Percentiles rank a stretch among this genome's conserved stretches.
Conservation (phyloP, 1,139 yeast species). For the Sugiyamaella japonica region DNA sequence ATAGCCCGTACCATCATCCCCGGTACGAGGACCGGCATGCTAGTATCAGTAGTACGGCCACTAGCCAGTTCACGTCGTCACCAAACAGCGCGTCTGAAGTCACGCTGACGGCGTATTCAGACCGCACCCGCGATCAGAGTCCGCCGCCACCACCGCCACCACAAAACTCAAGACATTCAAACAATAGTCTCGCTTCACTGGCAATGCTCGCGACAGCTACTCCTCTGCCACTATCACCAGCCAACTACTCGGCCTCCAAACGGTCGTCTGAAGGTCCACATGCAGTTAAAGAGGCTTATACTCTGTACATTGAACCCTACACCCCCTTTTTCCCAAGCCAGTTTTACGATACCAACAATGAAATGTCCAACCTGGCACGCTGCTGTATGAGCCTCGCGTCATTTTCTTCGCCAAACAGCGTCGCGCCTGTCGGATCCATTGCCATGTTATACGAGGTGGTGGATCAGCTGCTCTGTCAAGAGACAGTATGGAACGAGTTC, state of each 20-base stretch:
- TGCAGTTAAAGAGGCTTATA: slow-evolving; percentile 21
- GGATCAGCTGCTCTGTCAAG: slow-evolving; percentile 21
- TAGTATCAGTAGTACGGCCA: not conserved
- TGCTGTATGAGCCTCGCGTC: slow-evolving; percentile 26
- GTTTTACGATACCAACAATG: slow-evolving; percentile 5
- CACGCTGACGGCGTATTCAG: not conserved
- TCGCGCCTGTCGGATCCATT: slow-evolving; percentile 23
- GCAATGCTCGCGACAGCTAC: slow-evolving; percentile 6
- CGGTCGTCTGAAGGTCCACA: slow-evolving; percentile 4
- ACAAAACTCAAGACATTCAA: too few relatives aligned
- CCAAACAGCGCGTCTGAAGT: slow-evolving; percentile 1
- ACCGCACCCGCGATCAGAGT: not conserved
- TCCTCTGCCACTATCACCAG: not conserved
- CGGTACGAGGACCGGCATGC: not conserved
- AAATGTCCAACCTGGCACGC: slow-evolving; percentile 21
- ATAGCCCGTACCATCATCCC: not conserved
- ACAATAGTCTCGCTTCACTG: not conserved
- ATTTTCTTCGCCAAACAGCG: slow-evolving; percentile 22
- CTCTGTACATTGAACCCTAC: slow-evolving; percentile 23
- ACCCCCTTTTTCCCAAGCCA: slow-evolving; percentile 25
- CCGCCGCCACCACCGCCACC: not conserved
- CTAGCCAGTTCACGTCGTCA: not conserved
- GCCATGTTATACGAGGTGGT: slow-evolving; percentile 22
- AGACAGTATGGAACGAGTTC: slow-evolving; percentile 20
- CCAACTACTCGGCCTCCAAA: not conserved